Evolutionary conservation across 2,329 filamentous ascomycete genomes (phyloP).

Genomic region (Torrubiella hemipterigena): DNA sequence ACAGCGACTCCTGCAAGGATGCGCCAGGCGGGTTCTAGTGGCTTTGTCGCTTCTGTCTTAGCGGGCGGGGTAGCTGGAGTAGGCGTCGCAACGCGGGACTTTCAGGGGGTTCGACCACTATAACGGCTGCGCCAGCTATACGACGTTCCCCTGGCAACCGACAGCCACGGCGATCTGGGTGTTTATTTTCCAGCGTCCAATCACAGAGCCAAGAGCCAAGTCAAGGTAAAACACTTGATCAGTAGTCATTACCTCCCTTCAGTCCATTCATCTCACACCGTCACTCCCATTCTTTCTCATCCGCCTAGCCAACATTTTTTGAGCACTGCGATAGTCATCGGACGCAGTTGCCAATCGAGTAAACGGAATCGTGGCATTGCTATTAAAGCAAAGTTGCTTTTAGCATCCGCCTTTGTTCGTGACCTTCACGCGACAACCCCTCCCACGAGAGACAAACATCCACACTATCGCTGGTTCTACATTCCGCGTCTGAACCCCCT

Average conservation of each 20-base stretch:
- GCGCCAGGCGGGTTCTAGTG: background rate
- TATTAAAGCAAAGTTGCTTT: slow-evolving; percentile 1
- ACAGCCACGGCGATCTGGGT: slow-evolving; percentile 9
- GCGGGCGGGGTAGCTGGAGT: background rate
- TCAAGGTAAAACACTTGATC: background rate
- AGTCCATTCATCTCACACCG: background rate
- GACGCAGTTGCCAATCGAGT: background rate
- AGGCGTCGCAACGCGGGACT: background rate
- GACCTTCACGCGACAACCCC: slow-evolving; percentile 3
- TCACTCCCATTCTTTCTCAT: slow-evolving; percentile 1
- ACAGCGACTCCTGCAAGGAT: slow-evolving; percentile 10
- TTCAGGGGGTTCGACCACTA: background rate
- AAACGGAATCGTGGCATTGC: background rate
- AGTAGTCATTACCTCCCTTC: slow-evolving; percentile 1
- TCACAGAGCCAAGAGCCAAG: slow-evolving; percentile 7
- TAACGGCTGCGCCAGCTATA: background rate
- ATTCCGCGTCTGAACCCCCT: slow-evolving; percentile 4
- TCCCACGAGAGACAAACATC: slow-evolving; percentile 14
- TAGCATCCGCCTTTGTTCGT: slow-evolving; percentile 1
- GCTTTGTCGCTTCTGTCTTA: background rate
- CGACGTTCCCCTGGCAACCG: slow-evolving; percentile 14
- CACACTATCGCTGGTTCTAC: slow-evolving; percentile 10
- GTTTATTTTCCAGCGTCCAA: slow-evolving; percentile 21
- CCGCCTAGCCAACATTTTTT: slow-evolving; percentile 2
- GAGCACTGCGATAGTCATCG: background rate